A percentile compares a stretch with the other conserved stretches of the same genome.
These are phyloP conservation scores for Chalciporus pseudorubinellus DNA, from an alignment of 768 basidiomycete species.

Conservation along the genomic window DNA sequence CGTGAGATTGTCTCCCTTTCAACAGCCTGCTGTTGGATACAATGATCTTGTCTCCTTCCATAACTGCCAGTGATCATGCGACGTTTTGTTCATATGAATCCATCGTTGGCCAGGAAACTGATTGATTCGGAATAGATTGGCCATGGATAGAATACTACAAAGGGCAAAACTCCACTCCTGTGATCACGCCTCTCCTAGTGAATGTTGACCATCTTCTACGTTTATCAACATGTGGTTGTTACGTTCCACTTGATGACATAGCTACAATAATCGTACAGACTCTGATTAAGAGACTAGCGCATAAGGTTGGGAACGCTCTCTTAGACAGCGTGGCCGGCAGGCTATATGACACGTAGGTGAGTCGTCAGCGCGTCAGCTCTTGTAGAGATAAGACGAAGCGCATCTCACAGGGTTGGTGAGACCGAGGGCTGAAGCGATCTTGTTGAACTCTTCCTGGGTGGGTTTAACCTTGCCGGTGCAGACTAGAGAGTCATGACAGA, in stretches of 20 bases:
- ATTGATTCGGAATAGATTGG: no score
- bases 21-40: no score
- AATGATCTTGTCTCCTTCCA: no score
- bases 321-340: background rate
- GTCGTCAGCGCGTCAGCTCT: background rate
- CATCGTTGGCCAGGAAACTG: no score
- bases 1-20: no score
- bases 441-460: slow-evolving; percentile 47
- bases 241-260: background rate
- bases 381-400: background rate
- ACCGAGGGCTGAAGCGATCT: slow-evolving; percentile 42
- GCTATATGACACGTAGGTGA: background rate
- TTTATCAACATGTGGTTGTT: background rate
- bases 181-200: no score
- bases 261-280: background rate
- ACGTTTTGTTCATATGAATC: no score
- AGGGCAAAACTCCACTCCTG: no score
- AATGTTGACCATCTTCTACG: no score
- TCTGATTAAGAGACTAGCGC: background rate
- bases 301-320: background rate
- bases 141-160: no score
- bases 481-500: slow-evolving; percentile 36
- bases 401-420: slow-evolving; percentile 37
- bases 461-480: slow-evolving; percentile 43
- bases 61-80: no score